Evolutionary conservation across 2,329 filamentous ascomycete species (phyloP), one percentile per base, ranked within the genome.

Genomic region (Colletotrichum tropicale): DNA sequence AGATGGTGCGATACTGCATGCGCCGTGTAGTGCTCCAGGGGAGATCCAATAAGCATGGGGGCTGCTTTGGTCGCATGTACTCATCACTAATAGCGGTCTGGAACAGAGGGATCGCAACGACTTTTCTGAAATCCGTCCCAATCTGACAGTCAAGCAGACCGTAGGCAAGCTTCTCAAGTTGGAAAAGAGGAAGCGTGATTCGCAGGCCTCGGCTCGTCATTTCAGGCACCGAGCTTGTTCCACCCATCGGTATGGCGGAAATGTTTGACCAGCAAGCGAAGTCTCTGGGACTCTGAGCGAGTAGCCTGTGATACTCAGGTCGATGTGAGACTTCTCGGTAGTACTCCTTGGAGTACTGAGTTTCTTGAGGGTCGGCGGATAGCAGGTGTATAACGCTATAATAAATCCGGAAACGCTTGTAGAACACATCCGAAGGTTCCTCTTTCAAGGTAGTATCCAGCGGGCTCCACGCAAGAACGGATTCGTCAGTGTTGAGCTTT

Each of bases 381-480:
- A 61, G 28, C 26, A 61, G 28, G 26, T 61, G 18, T 13, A 61
- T 34, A 30, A 30, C 58, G 28, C 30, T 61, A 28, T 30, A 61
- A 61, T 61, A 61, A 30, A 61, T 30, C 58, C 58, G 58, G 58
- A 61, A 61, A n/a, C 58, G 58, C 26, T 66, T 16, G 32, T 32
- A 66, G 26, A 66, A 26, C 16, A 32, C 16, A 30, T 48, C 30
- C 24, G 52, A 52, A 36, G 16, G 48, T 4, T 61, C 26, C 21
- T 55, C 48, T n/a, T 69, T 13, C 61, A 74, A 56, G 82, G 79
- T 80, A 16, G 18, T 16, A 18, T 55, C 6, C 8, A 18, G 28
- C 21, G 60, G 52, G 18, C 66, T 70, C 77, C 77, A 78, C 4
- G 78, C 78, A 60, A 80, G 62, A 6, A 80, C 76, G 3, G 78